These are phyloP conservation scores for Umbilicus rupestris DNA, from an alignment of 164 flowering plant genomes.

Conservation along the genomic window DNA sequence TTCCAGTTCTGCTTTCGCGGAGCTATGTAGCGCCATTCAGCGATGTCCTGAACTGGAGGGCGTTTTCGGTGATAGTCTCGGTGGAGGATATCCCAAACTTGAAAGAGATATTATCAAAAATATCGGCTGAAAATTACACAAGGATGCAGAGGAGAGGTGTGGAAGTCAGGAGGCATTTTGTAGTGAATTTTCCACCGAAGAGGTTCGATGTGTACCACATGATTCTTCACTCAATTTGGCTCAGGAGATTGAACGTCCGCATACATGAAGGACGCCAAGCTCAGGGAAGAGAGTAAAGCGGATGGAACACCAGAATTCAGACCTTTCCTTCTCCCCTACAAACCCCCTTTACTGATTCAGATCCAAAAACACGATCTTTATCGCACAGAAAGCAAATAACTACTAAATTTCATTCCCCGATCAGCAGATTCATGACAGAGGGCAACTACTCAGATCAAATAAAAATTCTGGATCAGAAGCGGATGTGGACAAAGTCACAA, in stretches of 20 bases:
- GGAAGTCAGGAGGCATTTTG: conserved; percentile 35
- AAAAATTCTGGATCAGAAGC: too few relatives aligned
- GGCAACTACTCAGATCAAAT: too few relatives aligned
- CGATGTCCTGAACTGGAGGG: conserved; percentile 30
- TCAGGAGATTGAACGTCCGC: conserved; percentile 27
- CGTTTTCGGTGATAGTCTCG: conserved; percentile 21
- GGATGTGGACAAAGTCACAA: too few relatives aligned
- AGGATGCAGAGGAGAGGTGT: conserved; percentile 27
- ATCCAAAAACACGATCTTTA: too few relatives aligned
- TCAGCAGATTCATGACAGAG: too few relatives aligned
- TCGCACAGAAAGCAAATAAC: too few relatives aligned
- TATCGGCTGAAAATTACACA: conserved; percentile 22
- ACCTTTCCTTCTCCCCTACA: too few relatives aligned
- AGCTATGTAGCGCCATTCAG: conserved; percentile 32
- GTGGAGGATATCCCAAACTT: conserved; percentile 29
- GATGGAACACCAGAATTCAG: too few relatives aligned
- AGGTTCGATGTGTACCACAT: conserved; percentile 34
- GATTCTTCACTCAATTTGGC: conserved; percentile 34
- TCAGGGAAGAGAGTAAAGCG: neutral
- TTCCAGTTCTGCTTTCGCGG: conserved; percentile 33
- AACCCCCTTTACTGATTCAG: too few relatives aligned
- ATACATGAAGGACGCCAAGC: neutral
- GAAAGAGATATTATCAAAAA: conserved; percentile 23
- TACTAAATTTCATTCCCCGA: too few relatives aligned
- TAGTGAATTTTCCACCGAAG: conserved; percentile 23